phyloP scores from a whole-genome alignment of 768 basidiomycete species.

The Galerina sulciceps region DNA sequence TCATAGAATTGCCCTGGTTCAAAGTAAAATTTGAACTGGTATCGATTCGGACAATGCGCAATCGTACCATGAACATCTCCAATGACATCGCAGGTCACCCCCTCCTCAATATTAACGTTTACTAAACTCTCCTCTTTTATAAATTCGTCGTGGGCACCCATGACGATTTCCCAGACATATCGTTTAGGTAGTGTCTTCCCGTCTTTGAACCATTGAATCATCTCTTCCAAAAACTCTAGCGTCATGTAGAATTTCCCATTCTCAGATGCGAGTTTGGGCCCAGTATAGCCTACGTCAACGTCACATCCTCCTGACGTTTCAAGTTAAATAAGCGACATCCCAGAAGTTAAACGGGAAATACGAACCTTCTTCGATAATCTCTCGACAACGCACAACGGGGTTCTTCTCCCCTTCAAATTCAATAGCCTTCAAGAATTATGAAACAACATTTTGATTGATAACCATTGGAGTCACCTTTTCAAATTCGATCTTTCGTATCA shows the following conservation, averaged over 20 bases:
- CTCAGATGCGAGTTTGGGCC: constrained; percentile 69
- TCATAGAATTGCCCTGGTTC: constrained; percentile 91
- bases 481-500: constrained; percentile 87
- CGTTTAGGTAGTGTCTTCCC: constrained; percentile 91
- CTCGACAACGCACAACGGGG: constrained; percentile 72
- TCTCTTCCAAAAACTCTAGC: constrained; percentile 75
- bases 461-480: constrained; percentile 67
- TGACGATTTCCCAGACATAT: constrained; percentile 94
- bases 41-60: neutral
- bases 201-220: constrained; percentile 93
- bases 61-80: constrained; percentile 90
- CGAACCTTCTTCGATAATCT: constrained; percentile 81
- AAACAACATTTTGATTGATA: neutral
- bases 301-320: constrained; percentile 71
- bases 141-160: constrained; percentile 82
- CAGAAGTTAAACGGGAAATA: neutral
- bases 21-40: neutral
- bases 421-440: constrained; percentile 65
- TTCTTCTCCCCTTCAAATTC: constrained; percentile 89
- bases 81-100: constrained; percentile 88
- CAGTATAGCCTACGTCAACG: constrained; percentile 71
- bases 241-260: constrained; percentile 77
- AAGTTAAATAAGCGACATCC: neutral
- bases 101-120: constrained; percentile 73
- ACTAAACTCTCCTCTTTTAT: constrained; percentile 82